A percentile compares a stretch with the other conserved stretches of the same genome.
phyloP scores from a whole-genome alignment of 176 grass and related monocot genomes.

The Cenchrus fungigraminus region DNA sequence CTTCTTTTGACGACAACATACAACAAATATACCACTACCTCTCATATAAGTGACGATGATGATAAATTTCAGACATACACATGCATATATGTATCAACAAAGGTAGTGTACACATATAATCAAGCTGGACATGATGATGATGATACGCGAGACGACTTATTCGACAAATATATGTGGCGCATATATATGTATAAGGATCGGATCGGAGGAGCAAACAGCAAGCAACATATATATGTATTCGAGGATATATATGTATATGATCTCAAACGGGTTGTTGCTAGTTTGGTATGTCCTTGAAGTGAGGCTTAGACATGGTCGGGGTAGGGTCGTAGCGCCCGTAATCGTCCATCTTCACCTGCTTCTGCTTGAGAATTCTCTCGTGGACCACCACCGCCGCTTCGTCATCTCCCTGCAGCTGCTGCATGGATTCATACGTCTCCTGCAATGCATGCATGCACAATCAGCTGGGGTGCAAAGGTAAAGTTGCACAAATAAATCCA shows the following conservation, averaged over 20 bases:
- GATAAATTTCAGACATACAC: neutral
- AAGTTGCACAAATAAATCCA: no score
- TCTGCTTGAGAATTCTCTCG: constrained; percentile 52
- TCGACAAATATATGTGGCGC: constrained; percentile 23
- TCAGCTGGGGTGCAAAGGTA: neutral
- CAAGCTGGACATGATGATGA: neutral
- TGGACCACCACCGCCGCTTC: constrained; percentile 28
- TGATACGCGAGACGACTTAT: constrained; percentile 41
- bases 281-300: constrained; percentile 81
- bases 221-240: constrained; percentile 11
- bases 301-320: constrained; percentile 73
- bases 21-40: constrained; percentile 4
- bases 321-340: constrained; percentile 60
- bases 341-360: constrained; percentile 65
- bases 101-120: neutral
- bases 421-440: constrained; percentile 30
- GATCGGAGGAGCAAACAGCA: neutral
- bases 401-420: constrained; percentile 39
- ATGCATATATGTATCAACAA: neutral
- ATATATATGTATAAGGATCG: neutral
- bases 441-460: constrained; percentile 11
- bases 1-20: neutral
- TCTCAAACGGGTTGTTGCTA: constrained; percentile 1
- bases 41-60: neutral
- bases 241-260: neutral